Conservation (phyloP, 192 early-diverging fungal genomes). For the Coemansia sp. region DNA sequence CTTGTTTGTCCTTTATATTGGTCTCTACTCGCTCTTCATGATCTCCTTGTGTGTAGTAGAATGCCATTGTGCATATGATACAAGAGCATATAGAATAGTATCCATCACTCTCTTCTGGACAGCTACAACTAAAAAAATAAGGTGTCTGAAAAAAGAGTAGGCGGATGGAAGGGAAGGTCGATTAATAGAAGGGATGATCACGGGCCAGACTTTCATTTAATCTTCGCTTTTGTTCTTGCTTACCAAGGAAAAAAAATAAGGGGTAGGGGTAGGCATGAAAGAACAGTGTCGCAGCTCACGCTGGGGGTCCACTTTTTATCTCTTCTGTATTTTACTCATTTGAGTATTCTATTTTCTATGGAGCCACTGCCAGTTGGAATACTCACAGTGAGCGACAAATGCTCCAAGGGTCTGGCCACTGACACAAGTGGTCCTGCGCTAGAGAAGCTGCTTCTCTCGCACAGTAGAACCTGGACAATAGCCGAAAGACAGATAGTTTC, state of each 20-base stretch:
- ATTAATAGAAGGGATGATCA: not conserved
- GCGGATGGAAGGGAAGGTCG: not conserved
- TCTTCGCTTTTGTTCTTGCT: no score
- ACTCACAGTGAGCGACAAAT: conserved; percentile 66
- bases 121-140: not conserved
- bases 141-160: not conserved
- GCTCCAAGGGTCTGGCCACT: conserved; percentile 45
- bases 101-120: not conserved
- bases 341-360: not conserved
- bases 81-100: not conserved
- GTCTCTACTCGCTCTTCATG: conserved; percentile 17
- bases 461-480: conserved; percentile 34
- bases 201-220: not conserved
- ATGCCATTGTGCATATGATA: conserved; percentile 31
- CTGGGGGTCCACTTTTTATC: not conserved
- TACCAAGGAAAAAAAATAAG: no score
- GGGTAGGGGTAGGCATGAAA: no score
- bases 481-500: conserved; percentile 40
- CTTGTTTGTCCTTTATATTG: not conserved
- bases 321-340: not conserved
- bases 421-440: conserved; percentile 71
- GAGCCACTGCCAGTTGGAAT: conserved; percentile 31
- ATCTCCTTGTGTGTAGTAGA: conserved; percentile 47
- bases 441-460: conserved; percentile 10
- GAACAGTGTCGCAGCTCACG: no score